Evolutionary conservation across 805 yeast genomes (phyloP), one percentile per base, ranked within the genome.

Genomic region (Candida gorgasii): DNA sequence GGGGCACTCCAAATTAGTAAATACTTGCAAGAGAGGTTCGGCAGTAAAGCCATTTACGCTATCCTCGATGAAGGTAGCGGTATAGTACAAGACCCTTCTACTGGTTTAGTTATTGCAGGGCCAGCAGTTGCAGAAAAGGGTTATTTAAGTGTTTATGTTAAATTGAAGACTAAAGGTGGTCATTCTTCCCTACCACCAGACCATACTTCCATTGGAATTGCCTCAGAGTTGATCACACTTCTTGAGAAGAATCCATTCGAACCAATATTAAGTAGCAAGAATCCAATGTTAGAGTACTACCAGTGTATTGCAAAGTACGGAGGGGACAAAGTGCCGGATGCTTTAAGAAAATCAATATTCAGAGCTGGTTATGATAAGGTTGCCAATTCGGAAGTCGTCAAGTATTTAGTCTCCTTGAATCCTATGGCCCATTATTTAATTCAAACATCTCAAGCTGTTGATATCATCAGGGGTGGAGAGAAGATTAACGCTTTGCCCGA

Each of bases 121-220:
- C 72, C 54, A 63, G 80, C 60, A 6, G 59, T 66, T 2, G 63
- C 76, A 14, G 86, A 76, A 27, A 65, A 73, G 36, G 72, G 73
- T 24, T 67, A 79, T 45, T 78, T 82, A 2, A 63, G 74, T 50
- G 52, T 75, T 3, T 47, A 55, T 20, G 66, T 84, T 31, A 68
- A 69, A 3, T 62, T 85, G 30, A 63, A 64, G 17, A 80, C 86
- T 15, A 78, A 80, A 11, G 95, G 95, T 28, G 95, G 95, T 7
- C 95, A 86, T 57, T 80, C 92, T 1, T 83, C 90, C 7, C 59
- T 75, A n/a, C 93, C 95, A 7, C 92, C 90, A 2, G 83, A 78
- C 36, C 93, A 87, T 55, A 86, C 95, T 4, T 75, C 85, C 2
- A 85, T 88, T 62, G 96, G 93, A 9, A 74, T 87, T 27, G 67